Base-by-base conservation (phyloP, 768 basidiomycete species). In the Agaricus bisporus region DNA sequence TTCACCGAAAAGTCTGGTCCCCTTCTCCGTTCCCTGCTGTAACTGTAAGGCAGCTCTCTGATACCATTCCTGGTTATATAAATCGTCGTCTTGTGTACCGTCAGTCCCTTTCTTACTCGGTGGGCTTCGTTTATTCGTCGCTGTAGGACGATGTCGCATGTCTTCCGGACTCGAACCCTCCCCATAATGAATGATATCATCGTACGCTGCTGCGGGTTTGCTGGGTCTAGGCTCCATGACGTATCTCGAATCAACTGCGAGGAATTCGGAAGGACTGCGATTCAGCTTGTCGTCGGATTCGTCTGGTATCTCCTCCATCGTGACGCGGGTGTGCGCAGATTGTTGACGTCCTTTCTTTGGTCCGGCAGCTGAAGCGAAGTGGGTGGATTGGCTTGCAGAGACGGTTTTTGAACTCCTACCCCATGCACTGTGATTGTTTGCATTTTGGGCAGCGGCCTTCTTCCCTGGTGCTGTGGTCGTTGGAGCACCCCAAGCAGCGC, bases 281-380 rank as follows among this genome's bases (percentile, higher is more conserved):
- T 47, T 41, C 18, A 25, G 32, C 15, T 26, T 38, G 5, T 17
- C 45, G 11, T 50, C 41, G 25, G 52, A 47, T 20, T 54, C 52
- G 20, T 54, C 52, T 18, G 52, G 37, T 9, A 54, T 41, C 29
- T 54, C 52, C 18, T 54, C 52, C 52, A 54, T 41, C 29, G 41
- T 54, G 18, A 48, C 52, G 17, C 39, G 26, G 46, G 15, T 48
- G 47, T 11, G 18, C 12, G 45, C 11, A 7, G 37, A 6, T 14
- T 17, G 45, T 14, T 11, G 18, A n/a, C 28, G 15, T 17, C 17
- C n/a, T 41, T 54, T 47, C 37, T 53, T 39, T n/a, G 52, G 25
- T 6, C 41, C 35, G 10, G 17, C 20, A 29, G 39, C 18, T 10
- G 49, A 39, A 32, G 32, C 11, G 8, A 26, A 15, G 36, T 44